phyloP scores from a whole-genome alignment of 2,329 filamentous ascomycete genomes.

The Metarhizium humberi region DNA sequence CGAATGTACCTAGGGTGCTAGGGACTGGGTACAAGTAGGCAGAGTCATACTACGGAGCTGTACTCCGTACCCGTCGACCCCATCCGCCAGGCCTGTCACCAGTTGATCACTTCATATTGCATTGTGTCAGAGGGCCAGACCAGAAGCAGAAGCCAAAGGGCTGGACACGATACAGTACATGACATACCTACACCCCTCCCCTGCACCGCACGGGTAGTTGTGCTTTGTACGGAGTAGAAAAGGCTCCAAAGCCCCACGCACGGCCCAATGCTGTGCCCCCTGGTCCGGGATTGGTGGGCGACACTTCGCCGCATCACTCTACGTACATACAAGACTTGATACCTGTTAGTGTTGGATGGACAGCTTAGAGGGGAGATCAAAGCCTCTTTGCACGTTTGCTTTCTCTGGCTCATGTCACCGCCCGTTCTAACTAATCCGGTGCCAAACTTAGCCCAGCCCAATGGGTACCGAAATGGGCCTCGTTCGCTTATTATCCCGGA shows the following conservation, averaged over 20 bases:
- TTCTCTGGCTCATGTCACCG: slow-evolving; percentile 22
- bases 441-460: slow-evolving; percentile 12
- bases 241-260: slow-evolving; percentile 9
- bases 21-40: no score
- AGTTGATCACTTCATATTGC: neutral
- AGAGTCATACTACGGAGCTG: neutral
- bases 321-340: neutral
- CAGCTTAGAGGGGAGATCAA: slow-evolving; percentile 4
- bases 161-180: neutral
- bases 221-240: neutral
- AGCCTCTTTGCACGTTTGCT: slow-evolving; percentile 14
- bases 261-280: slow-evolving; percentile 11
- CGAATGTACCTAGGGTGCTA: no score
- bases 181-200: neutral
- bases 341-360: neutral
- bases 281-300: slow-evolving; percentile 8
- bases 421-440: slow-evolving; percentile 23
- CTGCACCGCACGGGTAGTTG: slow-evolving; percentile 1
- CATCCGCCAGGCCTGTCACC: neutral
- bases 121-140: neutral
- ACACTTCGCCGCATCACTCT: slow-evolving; percentile 10
- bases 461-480: slow-evolving; percentile 11
- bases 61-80: neutral
- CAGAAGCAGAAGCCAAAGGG: neutral
- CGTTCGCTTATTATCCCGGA: slow-evolving; percentile 4